Base-by-base conservation (phyloP, 176 grass and related monocot genomes). In the Saccharum spontaneum region DNA sequence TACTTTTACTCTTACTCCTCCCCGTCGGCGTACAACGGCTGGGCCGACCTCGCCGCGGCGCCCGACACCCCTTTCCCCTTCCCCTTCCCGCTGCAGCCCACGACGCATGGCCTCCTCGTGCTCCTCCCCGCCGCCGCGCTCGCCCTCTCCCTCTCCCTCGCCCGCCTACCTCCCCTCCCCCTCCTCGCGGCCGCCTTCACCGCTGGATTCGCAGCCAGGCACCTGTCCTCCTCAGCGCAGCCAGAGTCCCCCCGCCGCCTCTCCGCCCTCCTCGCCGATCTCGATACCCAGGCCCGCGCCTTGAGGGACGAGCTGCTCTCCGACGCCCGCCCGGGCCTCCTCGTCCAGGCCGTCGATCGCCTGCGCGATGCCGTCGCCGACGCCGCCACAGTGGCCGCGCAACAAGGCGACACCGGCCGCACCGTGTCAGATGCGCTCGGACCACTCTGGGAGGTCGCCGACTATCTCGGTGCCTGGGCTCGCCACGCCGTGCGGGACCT, bases 171-270 rank as follows among this genome's bases (percentile, higher is more conserved):
- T 69, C 86, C 91, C 1, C 24, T 86, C 61, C 78, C 87, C 11
- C 74, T 98, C 39, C 71, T 95, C 39, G 91, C 86, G 7, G 85
- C 90, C 67, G 86, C 87, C 37, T 98, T 98, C 73, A 71, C 86
- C 20, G 89, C 79, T 50, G 94, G 94, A 22, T 97, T 91, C 61
- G 79, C 81, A 15, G 78, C 89, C 31, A 64, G 57, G 33, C 77
- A 86, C 28, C 33, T 97, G 67, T 72, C 79, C 80, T 72, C 81
- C 85, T 63, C 46, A 37, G 39, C 61, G 76, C 90, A 39, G 69
- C 12, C 64, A 80, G 1, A 13, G 3, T 5, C 44, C 17, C 33
- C 81, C 8, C 43, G 48, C 24, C 44, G 88, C 87, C 77, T 89
- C 28, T 50, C 81, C 67, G 67, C 67, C 64, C 66, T 82, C 82